A percentile compares a stretch with the other conserved stretches of the same genome.
Evolutionary conservation across 805 yeast genomes (phyloP).

Genomic region (Yamadazyma paraphyllophila): DNA sequence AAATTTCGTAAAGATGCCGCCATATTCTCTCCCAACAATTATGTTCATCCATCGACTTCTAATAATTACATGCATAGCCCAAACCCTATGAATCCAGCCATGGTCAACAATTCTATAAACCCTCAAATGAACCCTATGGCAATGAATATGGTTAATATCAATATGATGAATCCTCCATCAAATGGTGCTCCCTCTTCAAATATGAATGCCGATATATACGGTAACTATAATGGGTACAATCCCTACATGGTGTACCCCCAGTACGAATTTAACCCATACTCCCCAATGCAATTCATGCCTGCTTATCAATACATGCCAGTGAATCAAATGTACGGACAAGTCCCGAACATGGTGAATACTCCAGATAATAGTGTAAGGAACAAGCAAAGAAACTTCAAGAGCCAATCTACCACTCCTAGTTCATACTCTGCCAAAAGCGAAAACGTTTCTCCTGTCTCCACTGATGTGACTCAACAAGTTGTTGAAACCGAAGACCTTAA

Average conservation of each 20-base stretch:
- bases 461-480: conserved; percentile 1
- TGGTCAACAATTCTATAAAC: conserved; percentile 1
- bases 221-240: conserved; percentile 5
- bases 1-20: conserved; percentile 42
- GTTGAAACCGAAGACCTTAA: neutral
- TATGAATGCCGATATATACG: conserved; percentile 4
- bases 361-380: neutral
- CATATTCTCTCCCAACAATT: conserved; percentile 31
- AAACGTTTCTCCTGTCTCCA: conserved; percentile 5
- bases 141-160: conserved; percentile 8
- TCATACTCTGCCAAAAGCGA: conserved; percentile 5
- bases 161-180: conserved; percentile 7
- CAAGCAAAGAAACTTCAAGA: conserved; percentile 1
- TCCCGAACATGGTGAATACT: conserved; percentile 3
- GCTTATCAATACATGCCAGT: conserved; percentile 7
- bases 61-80: conserved; percentile 6
- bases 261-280: conserved; percentile 7
- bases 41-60: conserved; percentile 14
- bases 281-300: conserved; percentile 6
- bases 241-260: conserved; percentile 2
- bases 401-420: conserved; percentile 7
- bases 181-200: conserved; percentile 5
- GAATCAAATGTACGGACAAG: conserved; percentile 6
- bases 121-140: conserved; percentile 7
- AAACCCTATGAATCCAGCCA: conserved; percentile 4